Base-by-base conservation (phyloP, 140 eudicot genomes). In the Flaveria floridana region DNA sequence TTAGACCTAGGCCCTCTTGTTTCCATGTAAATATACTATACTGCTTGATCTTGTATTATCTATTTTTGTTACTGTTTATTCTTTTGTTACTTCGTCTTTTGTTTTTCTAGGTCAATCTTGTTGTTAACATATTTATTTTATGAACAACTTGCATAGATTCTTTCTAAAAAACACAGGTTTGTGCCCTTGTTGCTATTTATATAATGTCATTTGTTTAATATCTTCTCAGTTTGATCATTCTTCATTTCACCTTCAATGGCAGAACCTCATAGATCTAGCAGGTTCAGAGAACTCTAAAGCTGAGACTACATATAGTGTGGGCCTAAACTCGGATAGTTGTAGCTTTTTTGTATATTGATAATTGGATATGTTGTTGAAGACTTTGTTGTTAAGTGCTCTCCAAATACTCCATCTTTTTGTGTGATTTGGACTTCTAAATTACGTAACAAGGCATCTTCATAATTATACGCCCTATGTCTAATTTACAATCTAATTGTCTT, bases 231-330 rank as follows among this genome's bases (percentile, higher is more conserved):
- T 61, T 23, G 34, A 25, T 73, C 2, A 58, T 79, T 30, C 52
- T 23, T 72, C 7, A 42, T 44, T 79, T 63, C 41, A 78, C 59
- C 63, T 72, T 59, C 51, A 65, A 77, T 73, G 86, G 89, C 91
- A 93, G 98, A 86, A 93, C 82, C 93, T 93, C 74, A 93, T 93
- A 80, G 98, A 93, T 81, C 86, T 90, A 87, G 98, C 98, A 50
- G 98, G 98, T 87, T 93, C 98, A 37, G 98, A 93, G 86, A 93
- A 97, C 89, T 93, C 98, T 64, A 93, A 83, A 89, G 97, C 88
- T 25, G 98, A 86, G 73, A 93, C 98, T 18, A 86, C 86, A 21
- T 21, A 21, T 21, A 21, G 23, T 21, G 23, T 21, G 23, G 23
- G 23, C 23, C 23, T 21, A 21, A 21, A 21, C 23, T 21, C 0